A percentile compares a stretch with the other conserved stretches of the same genome.
phyloP scores from a whole-genome alignment of 192 early-diverging fungal species.

The Mortierella alpina region DNA sequence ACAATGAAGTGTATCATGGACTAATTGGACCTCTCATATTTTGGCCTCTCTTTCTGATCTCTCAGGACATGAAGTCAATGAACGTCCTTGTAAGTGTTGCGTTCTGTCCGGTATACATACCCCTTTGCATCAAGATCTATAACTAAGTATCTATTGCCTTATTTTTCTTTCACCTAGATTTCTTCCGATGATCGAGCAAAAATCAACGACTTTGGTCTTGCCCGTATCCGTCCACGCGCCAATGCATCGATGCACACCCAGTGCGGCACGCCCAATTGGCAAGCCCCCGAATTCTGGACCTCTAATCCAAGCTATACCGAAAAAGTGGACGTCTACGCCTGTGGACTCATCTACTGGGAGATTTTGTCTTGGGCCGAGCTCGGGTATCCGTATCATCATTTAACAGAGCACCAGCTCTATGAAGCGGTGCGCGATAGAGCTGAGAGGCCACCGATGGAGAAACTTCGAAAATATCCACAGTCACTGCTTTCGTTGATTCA shows the following conservation, averaged over 20 bases:
- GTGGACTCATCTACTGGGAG: constrained; percentile 83
- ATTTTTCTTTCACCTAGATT: constrained; percentile 35
- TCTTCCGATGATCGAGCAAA: constrained; percentile 73
- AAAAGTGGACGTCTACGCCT: constrained; percentile 80
- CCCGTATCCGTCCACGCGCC: constrained; percentile 76
- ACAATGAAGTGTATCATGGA: neutral
- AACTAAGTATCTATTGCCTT: neutral
- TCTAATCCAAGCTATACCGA: constrained; percentile 78
- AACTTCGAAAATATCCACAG: constrained; percentile 67
- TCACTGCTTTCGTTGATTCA: constrained; percentile 70
- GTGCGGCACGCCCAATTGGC: constrained; percentile 86
- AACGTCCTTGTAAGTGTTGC: constrained; percentile 66
- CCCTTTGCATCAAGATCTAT: too few species aligned
- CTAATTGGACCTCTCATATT: neutral
- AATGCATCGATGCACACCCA: constrained; percentile 79
- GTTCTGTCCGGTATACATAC: neutral
- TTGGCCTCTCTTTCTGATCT: neutral
- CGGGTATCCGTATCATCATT: constrained; percentile 77
- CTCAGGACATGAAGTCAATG: constrained; percentile 80
- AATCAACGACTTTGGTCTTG: constrained; percentile 86
- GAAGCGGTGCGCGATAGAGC: constrained; percentile 69
- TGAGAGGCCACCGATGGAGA: constrained; percentile 67
- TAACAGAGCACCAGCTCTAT: constrained; percentile 72
- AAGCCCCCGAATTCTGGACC: constrained; percentile 83
- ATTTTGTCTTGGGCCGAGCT: constrained; percentile 78